Conservation (phyloP, 352 stramenopile species). For the Blastocystis sp. region DNA sequence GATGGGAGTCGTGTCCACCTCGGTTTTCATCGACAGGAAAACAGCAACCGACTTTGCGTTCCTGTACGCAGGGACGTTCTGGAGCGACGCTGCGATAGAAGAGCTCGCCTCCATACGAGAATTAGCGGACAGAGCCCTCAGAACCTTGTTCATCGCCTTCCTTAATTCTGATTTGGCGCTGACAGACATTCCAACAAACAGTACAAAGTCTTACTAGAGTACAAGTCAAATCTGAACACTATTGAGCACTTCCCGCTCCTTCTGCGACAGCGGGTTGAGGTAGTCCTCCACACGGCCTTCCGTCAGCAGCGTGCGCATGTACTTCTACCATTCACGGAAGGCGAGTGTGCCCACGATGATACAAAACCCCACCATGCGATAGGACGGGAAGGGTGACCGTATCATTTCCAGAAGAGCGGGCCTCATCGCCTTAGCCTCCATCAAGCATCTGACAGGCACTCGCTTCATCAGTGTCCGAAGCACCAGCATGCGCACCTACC, state of each 20-base stretch:
- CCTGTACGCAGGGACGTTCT: background rate
- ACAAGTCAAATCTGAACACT: slow-evolving; percentile 4
- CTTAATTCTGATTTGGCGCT: slow-evolving; percentile 24
- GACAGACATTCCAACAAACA: slow-evolving; percentile 40
- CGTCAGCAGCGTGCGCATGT: background rate
- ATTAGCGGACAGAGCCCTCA: background rate
- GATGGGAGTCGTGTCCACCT: slow-evolving; percentile 42
- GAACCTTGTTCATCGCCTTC: slow-evolving; percentile 29
- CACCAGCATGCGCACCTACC: slow-evolving; percentile 23
- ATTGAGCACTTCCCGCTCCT: background rate
- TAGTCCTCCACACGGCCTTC: slow-evolving; percentile 1
- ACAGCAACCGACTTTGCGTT: slow-evolving; percentile 37
- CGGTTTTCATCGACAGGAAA: slow-evolving; percentile 62
- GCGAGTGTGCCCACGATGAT: slow-evolving; percentile 17
- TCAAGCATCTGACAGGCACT: background rate
- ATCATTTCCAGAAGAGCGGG: slow-evolving; percentile 6
- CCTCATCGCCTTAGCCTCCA: slow-evolving; percentile 3
- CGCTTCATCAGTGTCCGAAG: slow-evolving; percentile 13
- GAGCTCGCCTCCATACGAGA: background rate
- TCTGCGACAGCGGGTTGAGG: background rate
- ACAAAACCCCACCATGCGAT: slow-evolving; percentile 43
- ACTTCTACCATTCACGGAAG: background rate
- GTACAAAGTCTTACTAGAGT: background rate
- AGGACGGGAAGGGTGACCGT: background rate
- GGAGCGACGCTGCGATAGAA: background rate